Conservation (phyloP, 2,329 filamentous ascomycete genomes). For the Hymenoscyphus fructigenus region DNA sequence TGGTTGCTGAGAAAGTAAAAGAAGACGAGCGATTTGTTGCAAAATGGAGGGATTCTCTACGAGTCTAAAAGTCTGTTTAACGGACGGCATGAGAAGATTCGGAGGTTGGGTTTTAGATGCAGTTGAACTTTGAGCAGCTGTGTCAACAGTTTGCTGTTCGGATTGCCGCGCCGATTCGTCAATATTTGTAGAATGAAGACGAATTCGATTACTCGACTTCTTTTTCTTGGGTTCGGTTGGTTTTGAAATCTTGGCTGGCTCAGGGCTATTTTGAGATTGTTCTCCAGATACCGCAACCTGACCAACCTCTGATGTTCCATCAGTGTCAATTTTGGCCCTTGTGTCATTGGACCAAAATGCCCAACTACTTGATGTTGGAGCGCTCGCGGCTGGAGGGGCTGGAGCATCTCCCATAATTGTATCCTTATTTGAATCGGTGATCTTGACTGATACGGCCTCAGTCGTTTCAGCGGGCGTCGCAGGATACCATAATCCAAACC, state of each 20-base stretch:
- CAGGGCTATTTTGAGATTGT: constrained; percentile 52
- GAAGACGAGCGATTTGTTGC: constrained; percentile 61
- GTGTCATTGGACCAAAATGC: constrained; percentile 69
- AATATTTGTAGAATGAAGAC: constrained; percentile 29
- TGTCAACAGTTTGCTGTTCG: constrained; percentile 20
- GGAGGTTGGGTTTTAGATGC: constrained; percentile 41
- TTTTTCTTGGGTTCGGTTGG: constrained; percentile 26
- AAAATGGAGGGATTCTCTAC: constrained; percentile 68
- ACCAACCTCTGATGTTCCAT: constrained; percentile 27
- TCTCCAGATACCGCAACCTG: constrained; percentile 59
- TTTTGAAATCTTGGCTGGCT: constrained; percentile 27
- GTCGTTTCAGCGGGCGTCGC: constrained; percentile 24
- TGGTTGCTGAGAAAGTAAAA: constrained; percentile 55
- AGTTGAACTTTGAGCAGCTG: constrained; percentile 23
- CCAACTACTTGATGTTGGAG: constrained; percentile 60
- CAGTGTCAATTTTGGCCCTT: constrained; percentile 28
- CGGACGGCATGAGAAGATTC: constrained; percentile 70
- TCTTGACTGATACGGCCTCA: constrained; percentile 29
- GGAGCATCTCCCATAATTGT: constrained; percentile 28
- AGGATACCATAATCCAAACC: constrained; percentile 35
- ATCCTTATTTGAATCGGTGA: constrained; percentile 19
- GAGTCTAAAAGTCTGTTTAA: constrained; percentile 65
- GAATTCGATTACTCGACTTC: constrained; percentile 28
- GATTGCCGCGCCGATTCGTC: constrained; percentile 23
- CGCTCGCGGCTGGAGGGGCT: constrained; percentile 9